A percentile compares a stretch with the other conserved stretches of the same genome.
Evolutionary conservation across 2,329 filamentous ascomycete species (phyloP).

Genomic region (Fusarium udum): DNA sequence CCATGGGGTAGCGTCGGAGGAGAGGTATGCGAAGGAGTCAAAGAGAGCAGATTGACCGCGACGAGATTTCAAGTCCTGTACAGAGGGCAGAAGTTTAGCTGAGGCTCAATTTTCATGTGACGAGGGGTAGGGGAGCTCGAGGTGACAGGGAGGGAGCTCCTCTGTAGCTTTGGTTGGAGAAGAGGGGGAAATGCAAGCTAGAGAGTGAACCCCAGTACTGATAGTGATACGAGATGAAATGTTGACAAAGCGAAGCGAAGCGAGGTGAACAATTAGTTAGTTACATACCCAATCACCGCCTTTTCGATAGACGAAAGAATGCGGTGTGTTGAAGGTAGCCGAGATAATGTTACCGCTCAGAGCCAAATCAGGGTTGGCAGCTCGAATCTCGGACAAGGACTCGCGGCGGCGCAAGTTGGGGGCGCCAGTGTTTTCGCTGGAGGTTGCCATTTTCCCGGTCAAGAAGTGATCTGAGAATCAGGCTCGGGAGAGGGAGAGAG

Average conservation of each 20-base stretch:
- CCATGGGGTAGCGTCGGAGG: slow-evolving; percentile 85
- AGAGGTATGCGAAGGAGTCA: slow-evolving; percentile 88
- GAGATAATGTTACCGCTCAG: slow-evolving; percentile 74
- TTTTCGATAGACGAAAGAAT: slow-evolving; percentile 67
- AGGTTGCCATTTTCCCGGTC: slow-evolving; percentile 22
- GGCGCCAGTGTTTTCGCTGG: slow-evolving; percentile 13
- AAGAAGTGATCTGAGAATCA: slow-evolving; percentile 4
- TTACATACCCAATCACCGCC: slow-evolving; percentile 68
- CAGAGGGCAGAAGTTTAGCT: slow-evolving; percentile 14
- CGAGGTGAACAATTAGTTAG: slow-evolving; percentile 9
- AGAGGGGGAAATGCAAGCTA: slow-evolving; percentile 27
- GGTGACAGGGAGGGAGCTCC: slow-evolving; percentile 14
- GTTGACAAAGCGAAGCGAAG: slow-evolving; percentile 19
- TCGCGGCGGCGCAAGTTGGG: slow-evolving; percentile 56
- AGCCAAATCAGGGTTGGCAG: slow-evolving; percentile 64
- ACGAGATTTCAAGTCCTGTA: slow-evolving; percentile 76
- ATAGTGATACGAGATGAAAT: slow-evolving; percentile 26
- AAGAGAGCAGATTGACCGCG: slow-evolving; percentile 92
- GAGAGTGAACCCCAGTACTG: slow-evolving; percentile 22
- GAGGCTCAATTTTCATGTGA: slow-evolving; percentile 27
- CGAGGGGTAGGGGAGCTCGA: slow-evolving; percentile 23
- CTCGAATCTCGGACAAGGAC: slow-evolving; percentile 64
- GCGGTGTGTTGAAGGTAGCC: slow-evolving; percentile 70
- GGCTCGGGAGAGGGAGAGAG: neutral
- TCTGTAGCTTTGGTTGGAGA: slow-evolving; percentile 29